Evolutionary conservation across 345 rosid genomes (phyloP), one percentile per base, ranked within the genome.

Genomic region (Eucalyptus caleyi): DNA sequence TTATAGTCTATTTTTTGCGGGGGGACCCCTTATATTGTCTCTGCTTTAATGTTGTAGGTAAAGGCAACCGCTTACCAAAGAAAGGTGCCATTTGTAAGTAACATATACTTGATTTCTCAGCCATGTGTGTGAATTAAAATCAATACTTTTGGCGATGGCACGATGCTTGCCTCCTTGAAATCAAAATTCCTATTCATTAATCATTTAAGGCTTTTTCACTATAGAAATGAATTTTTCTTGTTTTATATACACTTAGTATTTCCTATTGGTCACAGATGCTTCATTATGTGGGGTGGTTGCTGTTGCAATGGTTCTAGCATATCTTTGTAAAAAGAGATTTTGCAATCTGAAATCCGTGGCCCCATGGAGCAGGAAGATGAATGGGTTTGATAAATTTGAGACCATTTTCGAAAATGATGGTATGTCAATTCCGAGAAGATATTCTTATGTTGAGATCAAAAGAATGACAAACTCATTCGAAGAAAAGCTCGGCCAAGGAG

Each of bases 401-500:
- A 3, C 1, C 1, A 1, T 1, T n/a, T 65, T 65, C 0, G 37
- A n/a, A 65, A 65, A 65, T n/a, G 37, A n/a, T 15, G 40, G 37
- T 2, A n/a, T 65, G 21, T 8, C 77, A n/a, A n/a, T n/a, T 8
- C 77, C 6, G 21, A 91, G 89, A 87, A 88, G 92, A 15, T 93
- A 90, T 86, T 91, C 65, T 32, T 94, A 69, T 85, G 72, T 86
- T 11, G 67, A 91, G 6, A 88, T 94, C 21, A 89, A 91, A 89
- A 91, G 88, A 87, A 90, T 93, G 89, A 93, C 90, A 8, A 82
- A 86, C 56, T 91, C 93, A 2, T 94, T 92, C 42, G 80, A n/a
- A 45, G 83, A 87, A 50, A 50, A 50, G 51, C 51, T 50, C 2
- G 51, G 51, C 51, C 51, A 50, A 50, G 51, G 51, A 50, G 51